These are phyloP conservation scores for Silene conica DNA, from an alignment of 148 eudicot species.

Conservation along the genomic window DNA sequence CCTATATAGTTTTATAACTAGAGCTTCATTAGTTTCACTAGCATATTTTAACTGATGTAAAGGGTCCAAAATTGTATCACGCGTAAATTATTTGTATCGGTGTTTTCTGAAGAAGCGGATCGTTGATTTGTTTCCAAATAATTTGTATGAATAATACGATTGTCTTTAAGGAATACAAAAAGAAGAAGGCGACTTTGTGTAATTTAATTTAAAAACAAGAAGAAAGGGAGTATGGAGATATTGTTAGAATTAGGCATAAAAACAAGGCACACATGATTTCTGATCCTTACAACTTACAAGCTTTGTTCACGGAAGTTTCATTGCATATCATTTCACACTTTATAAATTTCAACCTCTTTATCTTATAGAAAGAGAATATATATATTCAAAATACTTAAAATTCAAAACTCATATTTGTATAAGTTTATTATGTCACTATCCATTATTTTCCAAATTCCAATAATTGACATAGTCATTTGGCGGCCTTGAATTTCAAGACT, in stretches of 20 bases:
- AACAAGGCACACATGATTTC: slow-evolving; percentile 23
- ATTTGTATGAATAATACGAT: not conserved
- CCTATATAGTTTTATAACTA: too few species aligned
- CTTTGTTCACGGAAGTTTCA: slow-evolving; percentile 28
- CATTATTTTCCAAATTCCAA: slow-evolving; percentile 5
- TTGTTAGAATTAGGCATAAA: slow-evolving; percentile 3
- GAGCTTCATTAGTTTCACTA: not conserved
- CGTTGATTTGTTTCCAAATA: not conserved
- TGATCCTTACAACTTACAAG: not conserved
- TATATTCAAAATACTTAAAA: too few species aligned
- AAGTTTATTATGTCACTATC: slow-evolving; percentile 24
- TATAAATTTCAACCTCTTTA: not conserved
- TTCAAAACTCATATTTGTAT: not conserved
- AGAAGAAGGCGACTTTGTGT: not conserved
- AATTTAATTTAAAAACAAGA: not conserved
- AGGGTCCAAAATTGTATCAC: too few species aligned
- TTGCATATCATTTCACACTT: slow-evolving; percentile 8
- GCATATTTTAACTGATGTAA: not conserved
- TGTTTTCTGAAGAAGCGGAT: too few species aligned
- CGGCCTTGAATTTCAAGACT: slow-evolving; percentile 16
- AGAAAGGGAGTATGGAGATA: not conserved
- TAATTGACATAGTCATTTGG: slow-evolving; percentile 28
- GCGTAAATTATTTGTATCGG: too few species aligned
- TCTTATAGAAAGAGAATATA: too few species aligned
- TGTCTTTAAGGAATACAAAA: not conserved